Base-by-base conservation (phyloP, 192 early-diverging fungal species). In the Gigaspora rosea region DNA sequence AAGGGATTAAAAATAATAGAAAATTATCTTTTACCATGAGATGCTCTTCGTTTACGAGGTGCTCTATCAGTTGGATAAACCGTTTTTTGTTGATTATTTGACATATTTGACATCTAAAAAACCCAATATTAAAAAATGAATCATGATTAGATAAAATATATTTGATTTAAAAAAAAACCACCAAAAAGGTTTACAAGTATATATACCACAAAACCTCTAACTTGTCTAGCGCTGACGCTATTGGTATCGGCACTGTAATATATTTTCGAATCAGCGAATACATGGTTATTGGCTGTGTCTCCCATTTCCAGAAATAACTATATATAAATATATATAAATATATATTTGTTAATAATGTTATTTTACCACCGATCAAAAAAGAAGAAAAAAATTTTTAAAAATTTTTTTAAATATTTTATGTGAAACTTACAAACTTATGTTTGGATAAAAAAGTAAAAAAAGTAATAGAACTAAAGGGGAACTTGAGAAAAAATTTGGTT, bases 171-270 rank as follows among this genome's bases (percentile, higher is more conserved):
- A 56, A 41, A 18, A 73, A 41, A 74, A 63, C 46, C 13, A 9
- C 0, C 52, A 56, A 5, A 54, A 1, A 5, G 12, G 12, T 56
- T 18, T 13, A 51, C 52, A 70, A 54, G 22, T 27, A 71, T 78
- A 64, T 51, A 69, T 71, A 61, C 80, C 13, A 27, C 70, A 75
- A 57, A 75, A 2, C 70, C 70, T 12, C 71, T 71, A 75, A 73
- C 27, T 58, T 68, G 54, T 35, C 27, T 74, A 54, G 54, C 59
- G 18, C 71, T 65, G 18, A 54, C 0, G 7, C 73, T 62, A 50
- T 84, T 82, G 32, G 71, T 36, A 20, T 81, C 83, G 16, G 81
- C 76, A 46, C 71, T 82, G n/a, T 84, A 84, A 65, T 84, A 84
- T 9, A 35, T 47, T 18, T 4, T 32, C 36, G 64, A 66, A 66